Conservation (phyloP, 139 green algal genomes). For the Spirogloea muscicola region DNA sequence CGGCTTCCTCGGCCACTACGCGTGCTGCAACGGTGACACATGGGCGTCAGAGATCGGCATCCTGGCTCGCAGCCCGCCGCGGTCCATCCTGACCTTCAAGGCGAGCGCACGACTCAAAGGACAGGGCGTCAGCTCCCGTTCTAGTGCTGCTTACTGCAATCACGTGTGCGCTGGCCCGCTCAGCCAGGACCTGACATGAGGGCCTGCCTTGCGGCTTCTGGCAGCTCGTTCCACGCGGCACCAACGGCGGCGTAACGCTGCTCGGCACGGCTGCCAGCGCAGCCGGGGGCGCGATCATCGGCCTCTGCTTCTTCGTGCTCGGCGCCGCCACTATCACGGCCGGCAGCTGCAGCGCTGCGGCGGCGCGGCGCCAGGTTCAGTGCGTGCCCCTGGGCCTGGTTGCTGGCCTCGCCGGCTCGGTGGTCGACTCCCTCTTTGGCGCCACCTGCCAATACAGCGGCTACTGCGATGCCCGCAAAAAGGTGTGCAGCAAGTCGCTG, state of each 20-base stretch:
- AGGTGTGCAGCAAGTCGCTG: no score
- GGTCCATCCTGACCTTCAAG: slow-evolving; percentile 69
- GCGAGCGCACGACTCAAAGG: neutral
- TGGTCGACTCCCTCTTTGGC: slow-evolving; percentile 89
- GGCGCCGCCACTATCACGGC: no score
- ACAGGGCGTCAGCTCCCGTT: neutral
- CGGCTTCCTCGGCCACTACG: slow-evolving; percentile 81
- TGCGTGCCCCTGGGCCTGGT: slow-evolving; percentile 54
- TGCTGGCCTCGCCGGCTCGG: slow-evolving; percentile 71
- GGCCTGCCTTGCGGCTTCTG: no score
- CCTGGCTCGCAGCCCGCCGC: slow-evolving; percentile 59
- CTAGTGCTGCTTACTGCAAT: neutral
- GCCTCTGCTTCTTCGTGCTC: slow-evolving; percentile 60
- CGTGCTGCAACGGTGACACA: slow-evolving; percentile 88
- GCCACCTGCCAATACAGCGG: slow-evolving; percentile 88
- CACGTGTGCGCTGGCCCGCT: neutral
- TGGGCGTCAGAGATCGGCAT: slow-evolving; percentile 86
- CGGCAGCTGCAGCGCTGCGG: no score
- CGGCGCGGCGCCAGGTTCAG: slow-evolving; percentile 19
- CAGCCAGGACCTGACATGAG: slow-evolving; percentile 6
- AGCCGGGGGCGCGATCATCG: slow-evolving; percentile 73
- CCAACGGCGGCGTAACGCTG: slow-evolving; percentile 76
- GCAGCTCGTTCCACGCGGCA: slow-evolving; percentile 66
- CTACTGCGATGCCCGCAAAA: slow-evolving; percentile 23
- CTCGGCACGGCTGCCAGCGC: slow-evolving; percentile 66